Base-by-base conservation (phyloP, 306 rosid species). In the Prunus fruticosa region DNA sequence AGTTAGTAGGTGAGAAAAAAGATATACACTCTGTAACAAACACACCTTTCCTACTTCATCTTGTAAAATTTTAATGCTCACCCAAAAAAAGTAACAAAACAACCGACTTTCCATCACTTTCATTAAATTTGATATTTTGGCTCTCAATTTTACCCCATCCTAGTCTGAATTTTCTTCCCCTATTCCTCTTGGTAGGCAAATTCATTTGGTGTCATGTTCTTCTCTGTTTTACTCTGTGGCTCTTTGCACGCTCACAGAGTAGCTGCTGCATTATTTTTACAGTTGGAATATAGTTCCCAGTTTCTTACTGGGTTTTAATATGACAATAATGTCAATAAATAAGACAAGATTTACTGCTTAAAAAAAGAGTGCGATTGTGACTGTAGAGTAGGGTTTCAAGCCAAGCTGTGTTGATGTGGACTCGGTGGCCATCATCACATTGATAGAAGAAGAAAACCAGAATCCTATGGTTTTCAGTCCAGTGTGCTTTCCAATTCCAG, bases 291-390 rank as follows among this genome's bases (percentile, higher is more conserved):
- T 63, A 30, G 11, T 15, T 16, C 20, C 5, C 67, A 15, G 10
- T 7, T 30, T 63, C 46, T 38, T 30, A 63, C 45, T 1, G 20
- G 67, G 18, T 7, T 10, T 7, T 30, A 8, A 2, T 8, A 75
- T 14, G 67, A 60, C 43, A 23, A 79, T 23, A 30, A 23, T 64
- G 83, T 64, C 72, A 11, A 27, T 22, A 7, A 27, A 65, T 49
- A 61, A 63, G 71, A 69, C 85, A 72, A 77, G 51, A 67, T 82
- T 50, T 63, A 69, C 43, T 3, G 27, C 54, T 67, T 43, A 18
- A 68, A 38, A 38, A 38, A 7, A 9, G 43, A 6, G 5, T 38
- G 14, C 60, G 20, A 16, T 12, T 57, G 67, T 50, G 51, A 60
- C 3, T 60, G 19, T 13, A 28, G 19, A 25, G 65, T 12, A 25